Percentiles rank a stretch among this genome's conserved stretches.
phyloP scores from a whole-genome alignment of 106 monocot genomes.

The Allium cepa region DNA sequence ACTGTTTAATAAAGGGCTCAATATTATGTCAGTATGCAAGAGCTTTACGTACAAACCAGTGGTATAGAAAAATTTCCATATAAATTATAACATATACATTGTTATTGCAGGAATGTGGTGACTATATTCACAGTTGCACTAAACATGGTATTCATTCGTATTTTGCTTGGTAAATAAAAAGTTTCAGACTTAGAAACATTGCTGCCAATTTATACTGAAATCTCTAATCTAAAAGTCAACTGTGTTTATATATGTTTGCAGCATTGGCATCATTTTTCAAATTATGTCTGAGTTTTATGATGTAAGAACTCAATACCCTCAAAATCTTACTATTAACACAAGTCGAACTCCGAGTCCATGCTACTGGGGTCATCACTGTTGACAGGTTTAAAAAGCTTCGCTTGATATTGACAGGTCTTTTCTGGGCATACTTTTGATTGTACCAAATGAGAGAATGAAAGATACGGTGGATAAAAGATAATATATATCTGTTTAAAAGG shows the following conservation, averaged over 20 bases:
- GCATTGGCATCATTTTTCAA: conserved; percentile 22
- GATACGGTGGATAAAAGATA: too few relatives aligned
- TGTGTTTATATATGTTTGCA: conserved; percentile 9
- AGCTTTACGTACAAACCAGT: too few relatives aligned
- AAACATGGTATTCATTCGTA: conserved; percentile 22
- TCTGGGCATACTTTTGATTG: conserved; percentile 70
- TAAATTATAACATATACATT: neutral
- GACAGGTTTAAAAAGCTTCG: conserved; percentile 55
- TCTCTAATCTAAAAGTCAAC: neutral
- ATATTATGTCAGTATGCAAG: conserved; percentile 54
- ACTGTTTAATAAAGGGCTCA: conserved; percentile 50
- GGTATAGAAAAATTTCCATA: neutral
- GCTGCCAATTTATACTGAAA: too few relatives aligned
- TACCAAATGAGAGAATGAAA: too few relatives aligned
- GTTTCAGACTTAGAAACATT: neutral
- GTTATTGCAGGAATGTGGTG: conserved; percentile 23
- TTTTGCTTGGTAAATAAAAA: conserved; percentile 30
- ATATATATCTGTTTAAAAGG: too few relatives aligned
- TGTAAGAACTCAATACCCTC: conserved; percentile 24
- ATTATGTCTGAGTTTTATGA: conserved; percentile 13
- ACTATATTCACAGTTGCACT: conserved; percentile 30
- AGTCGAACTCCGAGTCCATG: neutral
- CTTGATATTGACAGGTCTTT: conserved; percentile 65
- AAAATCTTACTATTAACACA: neutral
- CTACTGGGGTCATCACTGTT: neutral